A percentile compares a stretch with the other conserved stretches of the same genome.
Evolutionary conservation across 1,284 basidiomycete genomes (phyloP).

Genomic region (Meira miltonrushii): DNA sequence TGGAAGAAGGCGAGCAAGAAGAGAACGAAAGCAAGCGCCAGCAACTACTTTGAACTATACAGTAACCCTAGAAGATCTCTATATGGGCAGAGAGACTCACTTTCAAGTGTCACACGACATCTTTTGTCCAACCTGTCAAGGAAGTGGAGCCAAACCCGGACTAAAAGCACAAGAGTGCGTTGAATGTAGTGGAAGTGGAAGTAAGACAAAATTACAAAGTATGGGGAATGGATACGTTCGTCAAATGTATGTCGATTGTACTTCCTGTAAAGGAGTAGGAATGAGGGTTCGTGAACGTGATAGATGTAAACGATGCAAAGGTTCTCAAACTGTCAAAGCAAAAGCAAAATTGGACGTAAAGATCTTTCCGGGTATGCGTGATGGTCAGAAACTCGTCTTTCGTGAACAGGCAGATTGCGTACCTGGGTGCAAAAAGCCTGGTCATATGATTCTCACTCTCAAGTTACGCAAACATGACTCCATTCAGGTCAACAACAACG

Average conservation of each 20-base stretch:
- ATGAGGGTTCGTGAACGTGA: slow-evolving; percentile 82
- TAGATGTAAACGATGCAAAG: slow-evolving; percentile 93
- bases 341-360: slow-evolving; percentile 62
- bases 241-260: slow-evolving; percentile 61
- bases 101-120: slow-evolving; percentile 83
- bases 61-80: slow-evolving; percentile 85
- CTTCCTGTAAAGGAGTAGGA: slow-evolving; percentile 74
- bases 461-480: slow-evolving; percentile 66
- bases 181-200: slow-evolving; percentile 78
- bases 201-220: slow-evolving; percentile 59
- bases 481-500: slow-evolving; percentile 73
- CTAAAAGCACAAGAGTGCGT: slow-evolving; percentile 75
- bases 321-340: slow-evolving; percentile 73
- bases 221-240: slow-evolving; percentile 53
- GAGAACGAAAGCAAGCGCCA: slow-evolving; percentile 37
- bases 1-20: slow-evolving; percentile 55
- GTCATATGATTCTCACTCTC: slow-evolving; percentile 71
- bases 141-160: slow-evolving; percentile 75
- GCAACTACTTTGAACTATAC: slow-evolving; percentile 64
- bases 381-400: slow-evolving; percentile 78
- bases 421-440: slow-evolving; percentile 26
- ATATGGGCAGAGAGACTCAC: slow-evolving; percentile 81
- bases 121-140: slow-evolving; percentile 73
- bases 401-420: slow-evolving; percentile 83
- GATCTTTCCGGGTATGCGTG: slow-evolving; percentile 80